Evolutionary conservation across 345 rosid genomes (phyloP), one percentile per base, ranked within the genome.

Genomic region (Aegle marmelos): DNA sequence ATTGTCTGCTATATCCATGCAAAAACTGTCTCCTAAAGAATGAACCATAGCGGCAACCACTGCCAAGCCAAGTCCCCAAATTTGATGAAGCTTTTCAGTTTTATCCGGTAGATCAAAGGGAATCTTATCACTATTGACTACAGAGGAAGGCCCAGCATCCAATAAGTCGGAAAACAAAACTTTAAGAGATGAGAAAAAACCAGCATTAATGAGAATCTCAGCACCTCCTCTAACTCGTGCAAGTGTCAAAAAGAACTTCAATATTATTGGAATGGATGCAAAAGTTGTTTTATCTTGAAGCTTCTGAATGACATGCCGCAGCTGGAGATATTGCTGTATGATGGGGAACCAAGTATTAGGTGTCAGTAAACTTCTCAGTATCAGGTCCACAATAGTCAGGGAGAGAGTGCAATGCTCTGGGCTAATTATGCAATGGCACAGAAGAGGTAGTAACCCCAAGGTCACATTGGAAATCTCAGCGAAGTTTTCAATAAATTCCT

Each of bases 321-420:
- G 75, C 36, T 82, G 93, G 65, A 92, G 92, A 86, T 92, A 92
- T 79, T 87, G 83, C 79, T 79, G 89, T 79, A 95, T 82, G 78
- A 95, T 82, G 24, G 99, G 94, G 81, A 94, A 89, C 98, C 99
- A 94, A 59, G 95, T 89, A 75, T 80, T 79, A 6, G 99, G 94
- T n/a, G 89, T 85, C 89, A 92, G 76, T 79, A 90, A 85, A 37
- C 77, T 70, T 87, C 90, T 82, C 54, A 94, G 77, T 80, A 90
- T 83, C 72, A 89, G 75, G 83, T 96, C 97, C 78, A 85, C 61
- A 41, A 86, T 75, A 70, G 97, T 85, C 79, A 94, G 83, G 82
- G 94, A 85, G 83, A 90, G 86, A 74, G 90, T 76, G 84, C 72
- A 78, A 79, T 86, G 89, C 79, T 94, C 93, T 7, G 83, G 77